phyloP scores from a whole-genome alignment of 371 early-diverging fungal genomes.

The Sporodiniella umbellata region DNA sequence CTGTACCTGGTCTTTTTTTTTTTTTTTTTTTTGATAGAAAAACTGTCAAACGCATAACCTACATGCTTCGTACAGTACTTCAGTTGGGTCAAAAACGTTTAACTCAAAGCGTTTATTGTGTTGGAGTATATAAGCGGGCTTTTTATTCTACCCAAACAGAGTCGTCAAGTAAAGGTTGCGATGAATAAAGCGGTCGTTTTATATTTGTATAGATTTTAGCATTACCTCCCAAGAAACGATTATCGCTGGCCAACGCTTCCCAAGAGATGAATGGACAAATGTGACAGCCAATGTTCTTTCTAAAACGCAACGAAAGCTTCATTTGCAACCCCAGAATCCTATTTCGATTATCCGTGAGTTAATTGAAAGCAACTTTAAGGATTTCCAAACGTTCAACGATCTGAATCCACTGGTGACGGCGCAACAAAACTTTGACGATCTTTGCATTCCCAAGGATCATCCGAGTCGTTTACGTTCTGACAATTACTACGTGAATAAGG shows the following conservation, averaged over 20 bases:
- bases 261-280: constrained; percentile 77
- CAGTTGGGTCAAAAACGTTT: too few relatives aligned
- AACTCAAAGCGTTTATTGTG: too few relatives aligned
- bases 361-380: constrained; percentile 73
- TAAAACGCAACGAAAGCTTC: constrained; percentile 76
- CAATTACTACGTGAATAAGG: constrained; percentile 89
- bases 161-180: too few relatives aligned
- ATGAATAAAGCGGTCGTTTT: too few relatives aligned
- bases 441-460: constrained; percentile 82
- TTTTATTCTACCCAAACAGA: too few relatives aligned
- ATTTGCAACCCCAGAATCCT: constrained; percentile 83
- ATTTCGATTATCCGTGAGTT: constrained; percentile 78
- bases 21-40: too few relatives aligned
- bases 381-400: constrained; percentile 62
- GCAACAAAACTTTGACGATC: constrained; percentile 89
- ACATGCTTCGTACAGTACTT: too few relatives aligned
- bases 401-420: constrained; percentile 81
- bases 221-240: constrained; percentile 24
- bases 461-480: constrained; percentile 80
- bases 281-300: constrained; percentile 72
- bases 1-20: too few relatives aligned
- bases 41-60: too few relatives aligned
- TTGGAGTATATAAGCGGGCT: too few relatives aligned
- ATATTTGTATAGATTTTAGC: constrained; percentile 10
- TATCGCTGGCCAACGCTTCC: constrained; percentile 52